Conservation (phyloP, 441 rosid genomes). For the Francoa sonchifolia region DNA sequence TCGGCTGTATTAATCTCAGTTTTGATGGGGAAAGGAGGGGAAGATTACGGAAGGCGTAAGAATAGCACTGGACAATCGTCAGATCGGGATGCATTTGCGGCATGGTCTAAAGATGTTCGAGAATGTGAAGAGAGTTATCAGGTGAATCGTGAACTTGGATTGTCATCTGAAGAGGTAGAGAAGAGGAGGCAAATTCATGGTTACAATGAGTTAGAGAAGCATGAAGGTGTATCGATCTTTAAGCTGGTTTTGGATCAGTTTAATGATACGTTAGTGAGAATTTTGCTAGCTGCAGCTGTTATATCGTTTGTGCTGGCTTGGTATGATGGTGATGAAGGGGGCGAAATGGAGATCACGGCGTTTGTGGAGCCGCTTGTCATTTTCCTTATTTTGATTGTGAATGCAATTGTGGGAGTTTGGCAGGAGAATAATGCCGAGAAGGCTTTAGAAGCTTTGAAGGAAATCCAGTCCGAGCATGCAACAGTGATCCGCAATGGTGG, state of each 20-base stretch:
- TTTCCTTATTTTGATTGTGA: slow-evolving; percentile 73
- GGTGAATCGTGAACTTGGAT: slow-evolving; percentile 33
- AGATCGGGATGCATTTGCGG: slow-evolving; percentile 28
- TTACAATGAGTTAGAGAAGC: slow-evolving; percentile 71
- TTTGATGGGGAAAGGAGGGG: slow-evolving; percentile 83
- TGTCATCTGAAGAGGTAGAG: slow-evolving; percentile 39
- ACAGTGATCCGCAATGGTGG: slow-evolving; percentile 57
- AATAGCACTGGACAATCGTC: slow-evolving; percentile 9
- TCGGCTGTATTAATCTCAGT: too few relatives aligned
- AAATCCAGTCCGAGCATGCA: slow-evolving; percentile 77
- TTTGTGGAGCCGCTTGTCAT: slow-evolving; percentile 88
- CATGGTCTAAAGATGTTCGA: slow-evolving; percentile 48
- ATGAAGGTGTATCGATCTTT: slow-evolving; percentile 49
- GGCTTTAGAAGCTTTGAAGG: slow-evolving; percentile 81
- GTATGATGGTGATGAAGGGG: slow-evolving; percentile 80
- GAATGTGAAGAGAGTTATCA: slow-evolving; percentile 46
- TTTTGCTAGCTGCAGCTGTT: slow-evolving; percentile 62
- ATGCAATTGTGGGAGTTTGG: slow-evolving; percentile 83
- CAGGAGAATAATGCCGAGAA: slow-evolving; percentile 84
- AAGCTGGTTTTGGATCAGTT: slow-evolving; percentile 64
- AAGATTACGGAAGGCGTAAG: slow-evolving; percentile 31
- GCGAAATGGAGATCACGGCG: slow-evolving; percentile 77
- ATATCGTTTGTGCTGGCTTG: slow-evolving; percentile 73
- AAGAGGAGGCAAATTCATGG: slow-evolving; percentile 46
- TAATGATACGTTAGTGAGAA: slow-evolving; percentile 71